These are phyloP conservation scores for Picea abies DNA, from an alignment of 83 land plant species.

Conservation along the genomic window DNA sequence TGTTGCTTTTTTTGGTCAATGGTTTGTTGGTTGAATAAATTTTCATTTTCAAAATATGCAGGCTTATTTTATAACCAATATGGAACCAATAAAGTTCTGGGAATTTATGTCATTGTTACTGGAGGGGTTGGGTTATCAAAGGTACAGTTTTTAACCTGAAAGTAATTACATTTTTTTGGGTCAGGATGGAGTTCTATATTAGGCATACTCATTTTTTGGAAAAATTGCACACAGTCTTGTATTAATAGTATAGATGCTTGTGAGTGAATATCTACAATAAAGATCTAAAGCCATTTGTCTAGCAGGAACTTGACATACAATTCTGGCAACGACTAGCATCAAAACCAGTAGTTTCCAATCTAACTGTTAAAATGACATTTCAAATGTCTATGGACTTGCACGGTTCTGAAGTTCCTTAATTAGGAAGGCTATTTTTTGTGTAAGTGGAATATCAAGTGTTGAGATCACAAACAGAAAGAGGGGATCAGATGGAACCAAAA, in stretches of 20 bases:
- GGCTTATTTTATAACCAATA: conserved; percentile 89
- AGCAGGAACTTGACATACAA: too few relatives aligned
- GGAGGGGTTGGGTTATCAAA: conserved; percentile 82
- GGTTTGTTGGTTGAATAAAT: conserved; percentile 4
- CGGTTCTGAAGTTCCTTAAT: too few relatives aligned
- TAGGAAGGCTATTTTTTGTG: too few relatives aligned
- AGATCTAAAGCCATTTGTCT: too few relatives aligned
- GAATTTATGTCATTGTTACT: conserved; percentile 62
- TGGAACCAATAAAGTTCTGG: conserved; percentile 70
- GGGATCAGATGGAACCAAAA: too few relatives aligned
- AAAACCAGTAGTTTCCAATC: too few relatives aligned
- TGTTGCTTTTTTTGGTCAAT: not conserved
- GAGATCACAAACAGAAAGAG: too few relatives aligned
- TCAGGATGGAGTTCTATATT: not conserved
- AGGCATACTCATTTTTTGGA: not conserved
- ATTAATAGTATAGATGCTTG: not conserved
- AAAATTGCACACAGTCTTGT: not conserved
- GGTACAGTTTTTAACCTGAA: conserved; percentile 41
- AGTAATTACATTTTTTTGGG: not conserved
- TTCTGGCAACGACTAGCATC: too few relatives aligned
- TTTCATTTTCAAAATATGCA: conserved; percentile 18
- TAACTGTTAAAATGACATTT: too few relatives aligned
- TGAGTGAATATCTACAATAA: too few relatives aligned
- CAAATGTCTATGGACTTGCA: too few relatives aligned
- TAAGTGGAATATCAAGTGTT: too few relatives aligned